A percentile compares a stretch with the other conserved stretches of the same genome.
Conservation (phyloP, 257 asterid genomes). For the Przewalskia tangutica region DNA sequence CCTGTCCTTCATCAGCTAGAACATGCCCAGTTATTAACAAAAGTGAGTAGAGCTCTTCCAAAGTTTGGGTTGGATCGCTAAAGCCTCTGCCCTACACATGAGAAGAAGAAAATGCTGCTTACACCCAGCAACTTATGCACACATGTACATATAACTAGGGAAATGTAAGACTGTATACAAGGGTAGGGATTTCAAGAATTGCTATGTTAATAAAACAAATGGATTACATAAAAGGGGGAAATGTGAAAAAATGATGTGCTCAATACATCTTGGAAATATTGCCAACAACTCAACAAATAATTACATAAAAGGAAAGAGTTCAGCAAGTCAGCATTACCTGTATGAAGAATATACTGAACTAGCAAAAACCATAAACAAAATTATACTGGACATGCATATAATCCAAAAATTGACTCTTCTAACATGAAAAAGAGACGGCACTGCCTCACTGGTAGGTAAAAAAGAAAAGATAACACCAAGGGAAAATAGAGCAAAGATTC, state of each 20-base stretch:
- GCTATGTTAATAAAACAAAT: background rate
- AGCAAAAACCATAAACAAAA: background rate
- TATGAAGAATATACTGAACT: background rate
- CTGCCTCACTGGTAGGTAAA: background rate
- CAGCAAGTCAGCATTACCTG: background rate
- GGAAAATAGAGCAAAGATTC: background rate
- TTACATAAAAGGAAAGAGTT: background rate
- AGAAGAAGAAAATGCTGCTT: slow-evolving; percentile 10
- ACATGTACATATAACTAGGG: background rate
- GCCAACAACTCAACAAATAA: background rate
- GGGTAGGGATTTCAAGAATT: background rate
- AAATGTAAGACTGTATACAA: background rate
- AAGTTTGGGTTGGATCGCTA: slow-evolving; percentile 73
- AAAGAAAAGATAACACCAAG: background rate
- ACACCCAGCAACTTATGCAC: background rate
- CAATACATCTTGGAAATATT: background rate
- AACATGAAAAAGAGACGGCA: background rate
- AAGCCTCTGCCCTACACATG: slow-evolving; percentile 68
- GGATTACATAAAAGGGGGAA: background rate
- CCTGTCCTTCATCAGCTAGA: slow-evolving; percentile 91
- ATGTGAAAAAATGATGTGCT: background rate
- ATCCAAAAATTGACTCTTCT: background rate
- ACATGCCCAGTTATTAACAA: slow-evolving; percentile 83
- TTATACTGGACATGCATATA: background rate
- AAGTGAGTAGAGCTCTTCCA: slow-evolving; percentile 95